Base-by-base conservation (phyloP, 768 basidiomycete species). In the Suillus plorans region DNA sequence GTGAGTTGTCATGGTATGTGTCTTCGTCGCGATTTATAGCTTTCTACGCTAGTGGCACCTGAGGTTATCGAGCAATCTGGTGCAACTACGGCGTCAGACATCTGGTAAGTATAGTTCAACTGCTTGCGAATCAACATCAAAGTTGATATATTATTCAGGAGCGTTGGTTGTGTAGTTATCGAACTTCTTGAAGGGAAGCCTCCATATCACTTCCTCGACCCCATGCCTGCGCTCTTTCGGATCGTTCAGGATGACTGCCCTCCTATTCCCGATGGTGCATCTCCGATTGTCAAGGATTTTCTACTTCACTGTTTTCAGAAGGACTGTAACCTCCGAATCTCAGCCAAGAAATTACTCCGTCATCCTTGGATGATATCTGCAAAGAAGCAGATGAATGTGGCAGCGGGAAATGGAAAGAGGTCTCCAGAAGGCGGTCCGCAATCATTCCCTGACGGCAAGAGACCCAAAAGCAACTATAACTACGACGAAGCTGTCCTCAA, bases 161-260 rank as follows among this genome's bases (percentile, higher is more conserved):
- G 91, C 69, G 93, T 97, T 13, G 97, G 97, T 16, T 98, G 95
- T 72, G 92, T 97, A n/a, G 95, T 98, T 5, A 96, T 99, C 64
- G 97, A 99, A 72, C 85, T 99, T 57, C 59, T 87, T 34, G 89
- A 90, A 71, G 89, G 97, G 4, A 95, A 92, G 67, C 97, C 97
- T 7, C 97, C 97, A 1, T 97, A 98, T 76, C 93, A 97, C 77
- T 91, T 90, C 70, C 86, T 99, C 49, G 94, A 95, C 67, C 97
- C 97, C 3, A 97, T 99, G 95, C 97, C 96, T 55, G 97, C 97
- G 1, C 86, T 99, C 34, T 99, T 97, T 79, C 89, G 97, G 61
- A 99, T 99, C 66, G 97, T 99, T 13, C 96, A 98, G 75, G 97
- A 99, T 73, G 97, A 99, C 74, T 92, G 89, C 71, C 97, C 97